Evolutionary conservation across 192 early-diverging fungal species (phyloP), one percentile per base, ranked within the genome.

Genomic region (Coemansia sp.): DNA sequence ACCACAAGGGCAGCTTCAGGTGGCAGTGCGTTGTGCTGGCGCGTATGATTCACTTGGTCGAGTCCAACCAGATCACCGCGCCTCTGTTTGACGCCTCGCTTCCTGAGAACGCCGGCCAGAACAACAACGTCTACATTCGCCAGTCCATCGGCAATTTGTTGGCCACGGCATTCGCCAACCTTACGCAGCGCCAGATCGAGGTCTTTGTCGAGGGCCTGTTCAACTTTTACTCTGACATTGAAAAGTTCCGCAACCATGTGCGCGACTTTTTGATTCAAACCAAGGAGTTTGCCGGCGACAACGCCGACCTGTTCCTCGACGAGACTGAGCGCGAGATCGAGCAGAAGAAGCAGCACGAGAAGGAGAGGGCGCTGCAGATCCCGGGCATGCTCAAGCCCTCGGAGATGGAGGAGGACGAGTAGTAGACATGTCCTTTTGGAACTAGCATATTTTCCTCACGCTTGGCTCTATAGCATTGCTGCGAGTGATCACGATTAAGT

Each of bases 1-100:
- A 96, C 76, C 97, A 99, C 88, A 98, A 97, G 88, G 92, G 93
- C 78, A 96, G 96, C 59, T 99, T 98, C 87, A 93, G 92, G 77
- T 86, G 90, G 46, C 98, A 99, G 77, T 92, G 89, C 76, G 88
- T 92, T 75, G 92, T 98, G 44, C 87, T 99, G 33, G 91, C 92
- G 38, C 91, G 93, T 67, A 90, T 99, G 88, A 93, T 99, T 78
- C 89, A 89, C 44, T 74, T 96, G 63, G 93, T 96, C 3, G 93
- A 94, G 36, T 87, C 91, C 41, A 90, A 91, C 54, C 86, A 87
- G 67, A 93, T 98, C 59, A 88, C 90, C 41, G 94, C 90, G 40
- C 96, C 96, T n/a, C 86, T 99, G 31, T 97, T 89, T 70, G 90
- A 94, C 57, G 87, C 93, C 18, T 74, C 89, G 6, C 85, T 88